Evolutionary conservation across 139 green algal genomes (phyloP).

Genomic region (Ettlia oleoabundans): DNA sequence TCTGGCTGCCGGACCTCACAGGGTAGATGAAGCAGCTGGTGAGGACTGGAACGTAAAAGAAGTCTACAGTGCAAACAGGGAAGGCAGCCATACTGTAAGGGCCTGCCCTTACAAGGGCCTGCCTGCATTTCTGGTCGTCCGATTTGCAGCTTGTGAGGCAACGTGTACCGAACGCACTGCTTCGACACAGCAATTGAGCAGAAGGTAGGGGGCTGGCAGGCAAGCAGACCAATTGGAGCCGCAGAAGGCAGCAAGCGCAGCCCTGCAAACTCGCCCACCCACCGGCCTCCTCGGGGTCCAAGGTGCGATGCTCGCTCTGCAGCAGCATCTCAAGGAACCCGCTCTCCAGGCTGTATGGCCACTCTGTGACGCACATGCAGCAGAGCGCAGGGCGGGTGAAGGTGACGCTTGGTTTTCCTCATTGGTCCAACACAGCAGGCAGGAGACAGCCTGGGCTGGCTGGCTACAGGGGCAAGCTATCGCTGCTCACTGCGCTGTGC

Average conservation of each 20-base stretch:
- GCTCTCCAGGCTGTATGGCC: not conserved
- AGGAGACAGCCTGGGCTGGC: too few species aligned
- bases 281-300: constrained; percentile 24
- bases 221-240: not conserved
- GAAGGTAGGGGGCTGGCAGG: too few species aligned
- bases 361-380: not conserved
- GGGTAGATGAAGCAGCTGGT: not conserved
- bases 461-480: too few species aligned
- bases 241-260: not conserved
- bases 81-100: too few species aligned
- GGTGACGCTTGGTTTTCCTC: too few species aligned
- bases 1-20: not conserved
- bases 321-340: constrained; percentile 23
- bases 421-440: too few species aligned
- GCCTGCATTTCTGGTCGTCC: too few species aligned
- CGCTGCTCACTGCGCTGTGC: too few species aligned
- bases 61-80: not conserved
- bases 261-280: not conserved
- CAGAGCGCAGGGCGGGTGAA: not conserved
- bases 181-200: too few species aligned
- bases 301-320: constrained; percentile 29
- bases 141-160: too few species aligned
- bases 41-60: constrained; percentile 14
- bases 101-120: too few species aligned
- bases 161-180: too few species aligned